phyloP scores from a whole-genome alignment of 192 early-diverging fungal species.

The Backusella mclennaniae region DNA sequence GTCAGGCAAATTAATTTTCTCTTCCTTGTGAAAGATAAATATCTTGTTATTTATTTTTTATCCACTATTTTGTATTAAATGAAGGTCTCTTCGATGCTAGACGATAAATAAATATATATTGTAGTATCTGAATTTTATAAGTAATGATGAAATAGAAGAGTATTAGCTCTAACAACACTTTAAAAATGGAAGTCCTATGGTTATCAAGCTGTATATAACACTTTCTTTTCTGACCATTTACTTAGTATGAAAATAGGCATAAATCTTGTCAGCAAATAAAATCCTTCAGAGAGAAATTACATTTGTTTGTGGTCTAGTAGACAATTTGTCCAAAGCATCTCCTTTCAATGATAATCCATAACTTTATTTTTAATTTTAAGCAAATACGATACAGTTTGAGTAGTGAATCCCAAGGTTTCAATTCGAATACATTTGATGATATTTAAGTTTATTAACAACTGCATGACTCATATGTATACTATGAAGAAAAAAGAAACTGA shows the following conservation, averaged over 20 bases:
- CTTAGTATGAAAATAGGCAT: neutral
- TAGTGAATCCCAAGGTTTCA: no score
- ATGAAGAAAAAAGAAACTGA: no score
- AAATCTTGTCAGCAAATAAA: neutral
- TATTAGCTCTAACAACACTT: neutral
- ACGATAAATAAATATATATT: neutral
- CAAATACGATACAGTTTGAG: no score
- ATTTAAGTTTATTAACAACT: no score
- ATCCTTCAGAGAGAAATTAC: neutral
- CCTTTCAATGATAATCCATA: neutral
- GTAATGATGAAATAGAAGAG: neutral
- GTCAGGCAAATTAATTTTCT: constrained; percentile 28
- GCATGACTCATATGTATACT: no score
- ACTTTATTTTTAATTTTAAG: neutral
- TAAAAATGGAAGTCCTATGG: neutral
- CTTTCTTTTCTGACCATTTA: neutral
- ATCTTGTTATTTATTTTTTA: neutral
- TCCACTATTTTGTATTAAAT: neutral
- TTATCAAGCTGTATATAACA: neutral
- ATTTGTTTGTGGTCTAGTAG: neutral
- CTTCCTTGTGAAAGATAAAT: neutral
- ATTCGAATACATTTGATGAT: no score
- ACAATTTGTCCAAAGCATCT: no score
- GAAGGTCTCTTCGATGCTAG: neutral
- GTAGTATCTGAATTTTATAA: neutral